A percentile compares a stretch with the other conserved stretches of the same genome.
These are phyloP conservation scores for Waitea zeae DNA, from an alignment of 1,284 basidiomycete species.

Conservation along the genomic window DNA sequence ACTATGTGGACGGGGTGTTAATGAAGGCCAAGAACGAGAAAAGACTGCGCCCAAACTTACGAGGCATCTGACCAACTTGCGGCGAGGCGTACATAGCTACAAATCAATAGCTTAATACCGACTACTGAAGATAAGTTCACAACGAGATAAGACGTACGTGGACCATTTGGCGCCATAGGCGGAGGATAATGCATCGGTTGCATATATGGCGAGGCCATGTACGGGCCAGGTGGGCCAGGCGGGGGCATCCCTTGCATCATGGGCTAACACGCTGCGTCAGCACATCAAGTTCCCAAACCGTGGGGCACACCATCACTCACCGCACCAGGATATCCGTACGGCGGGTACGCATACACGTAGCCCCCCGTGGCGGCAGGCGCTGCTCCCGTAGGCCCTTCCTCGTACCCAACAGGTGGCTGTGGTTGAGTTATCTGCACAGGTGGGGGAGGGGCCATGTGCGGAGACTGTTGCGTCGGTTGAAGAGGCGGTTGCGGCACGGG, in stretches of 20 bases:
- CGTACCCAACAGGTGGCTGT: conserved; percentile 53
- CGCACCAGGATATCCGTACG: conserved; percentile 59
- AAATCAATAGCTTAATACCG: conserved; percentile 2
- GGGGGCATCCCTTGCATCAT: conserved; percentile 74
- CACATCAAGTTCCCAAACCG: conserved; percentile 3
- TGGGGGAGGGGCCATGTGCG: conserved; percentile 46
- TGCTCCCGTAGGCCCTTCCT: conserved; percentile 49
- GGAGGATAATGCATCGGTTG: conserved; percentile 68
- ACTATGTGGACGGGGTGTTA: conserved; percentile 16
- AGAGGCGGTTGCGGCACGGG: conserved; percentile 26
- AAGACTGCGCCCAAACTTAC: conserved; percentile 23
- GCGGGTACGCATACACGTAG: conserved; percentile 57
- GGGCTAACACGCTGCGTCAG: conserved; percentile 19
- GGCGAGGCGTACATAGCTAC: conserved; percentile 66
- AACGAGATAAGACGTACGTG: conserved; percentile 6
- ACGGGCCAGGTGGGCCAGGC: conserved; percentile 48
- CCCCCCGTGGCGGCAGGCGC: conserved; percentile 36
- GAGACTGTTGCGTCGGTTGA: conserved; percentile 44
- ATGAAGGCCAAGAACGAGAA: not conserved
- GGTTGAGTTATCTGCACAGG: no score
- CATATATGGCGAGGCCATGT: conserved; percentile 65
- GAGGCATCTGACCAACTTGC: conserved; percentile 74
- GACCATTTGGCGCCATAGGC: conserved; percentile 58
- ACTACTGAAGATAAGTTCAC: conserved; percentile 4
- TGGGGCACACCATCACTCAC: conserved; percentile 19